Conservation (phyloP, 192 early-diverging fungal species). For the Backusella sp. region DNA sequence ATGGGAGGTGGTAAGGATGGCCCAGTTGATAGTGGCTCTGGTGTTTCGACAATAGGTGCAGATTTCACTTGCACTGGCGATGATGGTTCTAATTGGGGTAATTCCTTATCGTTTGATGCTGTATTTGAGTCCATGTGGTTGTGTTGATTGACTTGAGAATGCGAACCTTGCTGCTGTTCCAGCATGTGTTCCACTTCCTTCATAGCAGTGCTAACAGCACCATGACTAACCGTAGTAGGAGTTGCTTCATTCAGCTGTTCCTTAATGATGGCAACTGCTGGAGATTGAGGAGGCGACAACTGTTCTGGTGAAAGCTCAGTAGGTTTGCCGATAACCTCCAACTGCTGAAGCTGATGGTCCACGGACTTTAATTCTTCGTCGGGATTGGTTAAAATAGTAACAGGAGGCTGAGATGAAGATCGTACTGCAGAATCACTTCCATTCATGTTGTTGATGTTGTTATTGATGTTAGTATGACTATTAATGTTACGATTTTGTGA, state of each 20-base stretch:
- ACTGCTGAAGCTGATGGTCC: conserved; percentile 5
- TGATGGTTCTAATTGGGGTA: background rate
- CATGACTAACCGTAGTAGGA: background rate
- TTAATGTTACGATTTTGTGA: background rate
- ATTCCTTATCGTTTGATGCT: background rate
- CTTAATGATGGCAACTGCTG: background rate
- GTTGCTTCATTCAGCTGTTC: background rate
- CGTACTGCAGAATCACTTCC: background rate
- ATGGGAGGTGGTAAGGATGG: background rate
- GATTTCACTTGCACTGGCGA: background rate
- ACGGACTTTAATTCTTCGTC: conserved; percentile 24
- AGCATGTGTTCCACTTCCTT: conserved; percentile 6
- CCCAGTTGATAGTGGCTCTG: background rate
- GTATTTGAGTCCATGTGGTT: background rate
- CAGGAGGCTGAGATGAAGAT: background rate
- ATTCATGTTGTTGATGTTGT: background rate
- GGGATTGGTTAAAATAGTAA: conserved; percentile 16
- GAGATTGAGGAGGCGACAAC: background rate
- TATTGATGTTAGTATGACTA: background rate
- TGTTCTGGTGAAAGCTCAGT: background rate
- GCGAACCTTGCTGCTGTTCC: background rate
- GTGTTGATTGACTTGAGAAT: background rate
- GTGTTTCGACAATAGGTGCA: background rate
- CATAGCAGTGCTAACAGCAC: conserved; percentile 4
- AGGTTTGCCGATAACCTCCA: background rate